A percentile compares a stretch with the other conserved stretches of the same genome.
phyloP scores from a whole-genome alignment of 129 eudicot species.

The Artemisia tridentata region DNA sequence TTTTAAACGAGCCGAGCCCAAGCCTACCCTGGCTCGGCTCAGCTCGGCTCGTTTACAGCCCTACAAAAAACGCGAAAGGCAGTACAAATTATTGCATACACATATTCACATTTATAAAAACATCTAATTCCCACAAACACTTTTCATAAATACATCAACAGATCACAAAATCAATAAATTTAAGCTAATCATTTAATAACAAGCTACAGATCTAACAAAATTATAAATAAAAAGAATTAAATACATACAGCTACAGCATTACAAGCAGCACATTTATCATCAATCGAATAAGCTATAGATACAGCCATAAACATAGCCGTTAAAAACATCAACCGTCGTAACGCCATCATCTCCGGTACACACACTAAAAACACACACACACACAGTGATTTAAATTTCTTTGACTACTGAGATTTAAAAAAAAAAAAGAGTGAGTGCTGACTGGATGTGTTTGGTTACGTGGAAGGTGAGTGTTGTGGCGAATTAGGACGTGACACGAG shows the following conservation, averaged over 20 bases:
- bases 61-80: no score
- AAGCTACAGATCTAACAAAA: constrained; percentile 20
- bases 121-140: no score
- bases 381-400: constrained; percentile 16
- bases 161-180: not conserved
- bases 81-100: no score
- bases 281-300: constrained; percentile 44
- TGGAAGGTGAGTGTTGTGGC: no score
- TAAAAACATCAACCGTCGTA: constrained; percentile 31
- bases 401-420: no score
- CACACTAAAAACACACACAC: constrained; percentile 1
- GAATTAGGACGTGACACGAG: no score
- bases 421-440: constrained; percentile 3
- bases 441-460: not conserved
- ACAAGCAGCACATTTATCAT: constrained; percentile 92
- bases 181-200: not conserved
- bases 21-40: no score
- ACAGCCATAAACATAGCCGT: constrained; percentile 22
- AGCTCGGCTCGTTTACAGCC: no score
- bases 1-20: no score
- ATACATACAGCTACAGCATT: constrained; percentile 71
- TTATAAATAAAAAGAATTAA: not conserved
- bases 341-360: constrained; percentile 19
- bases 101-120: no score
- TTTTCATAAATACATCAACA: no score